Evolutionary conservation across 768 basidiomycete genomes (phyloP).

Genomic region (Clavulina sp.): DNA sequence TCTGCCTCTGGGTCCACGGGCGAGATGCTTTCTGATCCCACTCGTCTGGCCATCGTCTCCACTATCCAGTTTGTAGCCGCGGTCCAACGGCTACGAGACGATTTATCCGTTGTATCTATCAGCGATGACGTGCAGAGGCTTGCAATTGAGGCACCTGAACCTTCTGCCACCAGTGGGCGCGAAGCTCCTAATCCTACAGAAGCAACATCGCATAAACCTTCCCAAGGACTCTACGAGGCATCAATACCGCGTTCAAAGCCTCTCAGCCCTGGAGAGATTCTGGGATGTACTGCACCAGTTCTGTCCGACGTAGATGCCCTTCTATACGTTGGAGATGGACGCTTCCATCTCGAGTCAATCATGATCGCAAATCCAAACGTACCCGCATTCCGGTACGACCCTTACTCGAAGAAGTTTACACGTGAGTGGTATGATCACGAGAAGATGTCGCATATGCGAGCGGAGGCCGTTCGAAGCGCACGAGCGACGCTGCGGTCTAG

Average conservation of each 20-base stretch:
- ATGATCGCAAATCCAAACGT: slow-evolving; percentile 98
- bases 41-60: slow-evolving; percentile 78
- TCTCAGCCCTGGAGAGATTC: slow-evolving; percentile 86
- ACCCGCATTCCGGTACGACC: slow-evolving; percentile 95
- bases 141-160: neutral
- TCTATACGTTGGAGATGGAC: slow-evolving; percentile 96
- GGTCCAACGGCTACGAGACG: slow-evolving; percentile 69
- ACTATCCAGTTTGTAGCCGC: slow-evolving; percentile 97
- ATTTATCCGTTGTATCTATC: slow-evolving; percentile 25
- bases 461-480: slow-evolving; percentile 60
- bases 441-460: slow-evolving; percentile 65
- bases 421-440: slow-evolving; percentile 77
- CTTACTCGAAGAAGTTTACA: slow-evolving; percentile 94
- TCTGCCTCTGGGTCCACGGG: neutral
- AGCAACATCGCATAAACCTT: slow-evolving; percentile 15
- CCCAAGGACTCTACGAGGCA: slow-evolving; percentile 52
- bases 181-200: no score
- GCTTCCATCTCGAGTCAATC: slow-evolving; percentile 94
- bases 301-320: slow-evolving; percentile 70
- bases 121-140: neutral
- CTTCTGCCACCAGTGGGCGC: no score
- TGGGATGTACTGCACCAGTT: slow-evolving; percentile 89
- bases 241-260: slow-evolving; percentile 78
- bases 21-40: slow-evolving; percentile 18
- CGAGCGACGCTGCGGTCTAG: slow-evolving; percentile 37